Conservation (phyloP, 2,329 filamentous ascomycete genomes). For the Monilinia fructicola region DNA sequence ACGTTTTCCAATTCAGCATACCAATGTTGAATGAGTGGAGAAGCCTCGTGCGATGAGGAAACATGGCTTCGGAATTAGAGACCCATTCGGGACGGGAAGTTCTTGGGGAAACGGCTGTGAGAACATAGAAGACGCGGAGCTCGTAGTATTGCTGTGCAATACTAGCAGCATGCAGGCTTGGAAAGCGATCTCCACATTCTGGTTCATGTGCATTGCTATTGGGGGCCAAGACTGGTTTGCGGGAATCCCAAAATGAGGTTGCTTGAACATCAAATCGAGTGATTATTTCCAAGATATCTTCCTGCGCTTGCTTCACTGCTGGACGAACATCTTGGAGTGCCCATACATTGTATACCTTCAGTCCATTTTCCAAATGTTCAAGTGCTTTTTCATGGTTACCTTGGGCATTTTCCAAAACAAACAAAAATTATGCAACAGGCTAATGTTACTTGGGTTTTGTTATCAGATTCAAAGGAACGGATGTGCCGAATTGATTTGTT, state of each 20-base stretch:
- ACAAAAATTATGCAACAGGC: slow-evolving; percentile 31
- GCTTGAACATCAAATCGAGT: slow-evolving; percentile 29
- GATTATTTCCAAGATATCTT: slow-evolving; percentile 22
- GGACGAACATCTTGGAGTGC: neutral
- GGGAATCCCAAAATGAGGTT: slow-evolving; percentile 26
- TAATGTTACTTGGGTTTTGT: slow-evolving; percentile 24
- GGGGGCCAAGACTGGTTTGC: slow-evolving; percentile 23
- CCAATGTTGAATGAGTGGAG: slow-evolving; percentile 9
- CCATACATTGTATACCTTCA: slow-evolving; percentile 28
- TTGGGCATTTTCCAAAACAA: slow-evolving; percentile 29
- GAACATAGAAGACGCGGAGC: slow-evolving; percentile 26
- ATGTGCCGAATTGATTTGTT: slow-evolving; percentile 25
- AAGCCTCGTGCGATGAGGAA: slow-evolving; percentile 21
- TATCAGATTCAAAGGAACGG: slow-evolving; percentile 7
- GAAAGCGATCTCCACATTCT: neutral
- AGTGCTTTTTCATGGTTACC: slow-evolving; percentile 28
- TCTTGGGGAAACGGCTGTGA: slow-evolving; percentile 23
- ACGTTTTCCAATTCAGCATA: slow-evolving; percentile 19
- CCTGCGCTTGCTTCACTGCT: slow-evolving; percentile 16
- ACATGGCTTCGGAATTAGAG: neutral
- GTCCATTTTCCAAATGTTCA: slow-evolving; percentile 27
- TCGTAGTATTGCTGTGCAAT: slow-evolving; percentile 24
- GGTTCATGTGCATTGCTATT: neutral
- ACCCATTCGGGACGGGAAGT: neutral
- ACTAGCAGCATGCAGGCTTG: slow-evolving; percentile 21